Percentiles rank a stretch among this genome's conserved stretches.
phyloP scores from a whole-genome alignment of 2,329 filamentous ascomycete genomes.

The Pezizomycotina sp. region DNA sequence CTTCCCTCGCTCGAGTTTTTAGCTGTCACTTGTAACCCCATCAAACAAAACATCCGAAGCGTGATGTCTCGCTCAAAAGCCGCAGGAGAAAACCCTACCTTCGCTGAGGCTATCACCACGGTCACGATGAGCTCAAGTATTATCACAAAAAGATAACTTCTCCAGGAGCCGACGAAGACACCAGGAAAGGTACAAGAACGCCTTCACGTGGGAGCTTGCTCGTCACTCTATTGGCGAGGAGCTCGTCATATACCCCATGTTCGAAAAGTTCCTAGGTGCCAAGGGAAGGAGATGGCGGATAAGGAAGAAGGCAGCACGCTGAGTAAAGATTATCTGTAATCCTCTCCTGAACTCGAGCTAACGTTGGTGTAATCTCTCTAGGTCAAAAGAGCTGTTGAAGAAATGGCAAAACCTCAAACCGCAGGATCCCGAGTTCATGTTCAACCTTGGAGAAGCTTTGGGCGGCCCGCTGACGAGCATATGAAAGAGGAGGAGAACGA shows the following conservation, averaged over 20 bases:
- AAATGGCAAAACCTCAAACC: conserved; percentile 34
- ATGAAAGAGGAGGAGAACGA: conserved; percentile 37
- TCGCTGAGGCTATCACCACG: too few species aligned
- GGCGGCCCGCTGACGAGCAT: conserved; percentile 32
- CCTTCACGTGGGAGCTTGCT: conserved; percentile 36
- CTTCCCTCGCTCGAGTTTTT: too few species aligned
- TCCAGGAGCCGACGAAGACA: too few species aligned
- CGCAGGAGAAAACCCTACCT: too few species aligned
- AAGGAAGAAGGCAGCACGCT: conserved; percentile 30
- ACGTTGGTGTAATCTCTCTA: conserved; percentile 23
- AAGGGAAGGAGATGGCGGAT: conserved; percentile 34
- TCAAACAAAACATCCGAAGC: too few species aligned
- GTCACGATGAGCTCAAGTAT: too few species aligned
- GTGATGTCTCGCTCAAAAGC: too few species aligned
- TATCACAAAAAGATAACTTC: too few species aligned
- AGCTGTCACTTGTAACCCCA: too few species aligned
- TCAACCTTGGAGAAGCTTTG: conserved; percentile 34
- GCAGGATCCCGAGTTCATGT: conserved; percentile 31
- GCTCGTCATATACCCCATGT: conserved; percentile 38
- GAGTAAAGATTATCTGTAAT: conserved; percentile 4
- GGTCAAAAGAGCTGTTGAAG: conserved; percentile 38
- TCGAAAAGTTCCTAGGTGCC: conserved; percentile 35
- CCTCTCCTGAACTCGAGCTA: conserved; percentile 6
- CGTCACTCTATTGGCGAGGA: conserved; percentile 37
- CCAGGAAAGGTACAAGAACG: conserved; percentile 33